Evolutionary conservation across 2,329 filamentous ascomycete genomes (phyloP), one percentile per base, ranked within the genome.

Genomic region (Rachicladosporium sp.): DNA sequence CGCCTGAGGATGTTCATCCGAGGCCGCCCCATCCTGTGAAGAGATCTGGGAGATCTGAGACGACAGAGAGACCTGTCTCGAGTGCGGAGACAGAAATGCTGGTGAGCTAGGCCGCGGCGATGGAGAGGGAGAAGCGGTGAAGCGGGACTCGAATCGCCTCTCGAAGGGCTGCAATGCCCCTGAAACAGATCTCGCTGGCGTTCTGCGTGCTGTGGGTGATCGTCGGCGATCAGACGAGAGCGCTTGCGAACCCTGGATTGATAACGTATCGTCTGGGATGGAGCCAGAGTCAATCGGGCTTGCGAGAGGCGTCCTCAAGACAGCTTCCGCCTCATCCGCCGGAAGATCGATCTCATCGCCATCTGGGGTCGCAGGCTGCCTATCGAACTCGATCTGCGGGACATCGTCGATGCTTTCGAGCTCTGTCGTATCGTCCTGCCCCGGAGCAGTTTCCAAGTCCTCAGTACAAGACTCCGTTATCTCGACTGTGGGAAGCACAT

Each of bases 151-250:
- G 62, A 98, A 98, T 41, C 91, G 79, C 47, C 86, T 78, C 58
- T 98, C 91, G 60, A 98, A 98, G 4, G 91, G 89, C 54, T 89
- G 78, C 52, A 95, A 82, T 10, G 85, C 87, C 12, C 83, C 83
- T 10, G 82, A 84, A 10, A 85, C 79, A 47, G 82, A 62, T 44
- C 76, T 71, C 12, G 76, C 71, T 42, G 81, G 72, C 10, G 80
- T 80, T 49, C 76, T 77, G 43, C 80, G 69, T 23, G 50, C 49
- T 5, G 42, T 42, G 6, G 79, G 77, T 19, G 86, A 71, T 31
- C 82, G 66, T 53, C 81, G 86, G 61, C 85, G 87, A 30, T 78
- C 74, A n/a, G 79, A 76, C 4, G 85, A 71, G 12, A 73, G 76
- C 10, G 65, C 52, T 38, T 68, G 45, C 8, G 73, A 76, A 37